Percentiles rank a stretch among this genome's conserved stretches.
phyloP scores from a whole-genome alignment of 139 green algal species.

The Chlamydomonas sp. region DNA sequence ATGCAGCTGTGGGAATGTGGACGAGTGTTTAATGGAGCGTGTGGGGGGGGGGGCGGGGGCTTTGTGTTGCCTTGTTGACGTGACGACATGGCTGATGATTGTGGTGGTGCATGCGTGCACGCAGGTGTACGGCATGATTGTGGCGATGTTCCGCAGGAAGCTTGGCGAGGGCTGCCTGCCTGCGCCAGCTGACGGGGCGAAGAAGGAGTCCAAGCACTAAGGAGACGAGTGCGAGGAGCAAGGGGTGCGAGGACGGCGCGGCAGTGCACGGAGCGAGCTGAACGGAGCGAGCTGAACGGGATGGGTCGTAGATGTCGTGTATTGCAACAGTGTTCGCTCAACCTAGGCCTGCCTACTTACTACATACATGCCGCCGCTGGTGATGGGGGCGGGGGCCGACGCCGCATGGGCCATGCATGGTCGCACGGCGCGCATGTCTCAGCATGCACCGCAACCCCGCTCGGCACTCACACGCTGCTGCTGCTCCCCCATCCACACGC shows the following conservation, averaged over 20 bases:
- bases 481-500: too few relatives aligned
- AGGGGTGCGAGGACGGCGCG: not conserved
- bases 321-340: not conserved
- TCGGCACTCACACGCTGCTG: too few relatives aligned
- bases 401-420: not conserved
- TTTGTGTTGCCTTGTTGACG: too few relatives aligned
- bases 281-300: not conserved
- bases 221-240: not conserved
- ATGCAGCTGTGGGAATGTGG: too few relatives aligned
- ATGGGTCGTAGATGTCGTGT: not conserved
- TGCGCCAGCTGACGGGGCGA: not conserved
- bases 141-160: not conserved
- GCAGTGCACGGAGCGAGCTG: not conserved
- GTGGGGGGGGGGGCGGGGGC: too few relatives aligned
- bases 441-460: too few relatives aligned
- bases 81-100: too few relatives aligned
- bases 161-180: not conserved
- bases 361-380: not conserved
- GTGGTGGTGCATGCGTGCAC: too few relatives aligned
- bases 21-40: too few relatives aligned
- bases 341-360: not conserved
- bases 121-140: not conserved
- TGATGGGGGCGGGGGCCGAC: too few relatives aligned
- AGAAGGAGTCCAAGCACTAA: slow-evolving; percentile 2
- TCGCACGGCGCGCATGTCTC: too few relatives aligned